phyloP scores from a whole-genome alignment of 1,139 yeast genomes.

The Zygosaccharomyces sapae region DNA sequence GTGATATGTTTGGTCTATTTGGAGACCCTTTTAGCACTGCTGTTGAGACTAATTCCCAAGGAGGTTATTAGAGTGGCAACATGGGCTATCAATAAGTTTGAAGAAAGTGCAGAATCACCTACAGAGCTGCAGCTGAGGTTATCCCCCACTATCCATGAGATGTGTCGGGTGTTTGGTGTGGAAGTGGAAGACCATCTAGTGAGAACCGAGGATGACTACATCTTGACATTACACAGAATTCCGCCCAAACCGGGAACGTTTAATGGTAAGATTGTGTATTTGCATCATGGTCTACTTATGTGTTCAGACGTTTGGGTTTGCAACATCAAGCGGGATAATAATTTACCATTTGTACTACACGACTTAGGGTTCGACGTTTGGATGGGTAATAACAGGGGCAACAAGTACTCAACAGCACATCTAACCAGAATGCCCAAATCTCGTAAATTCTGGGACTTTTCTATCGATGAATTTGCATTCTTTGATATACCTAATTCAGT shows the following conservation, averaged over 20 bases:
- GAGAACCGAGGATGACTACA: conserved; percentile 49
- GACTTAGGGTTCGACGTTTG: conserved; percentile 88
- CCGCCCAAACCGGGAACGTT: conserved; percentile 38
- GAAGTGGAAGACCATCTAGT: conserved; percentile 60
- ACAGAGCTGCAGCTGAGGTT: conserved; percentile 38
- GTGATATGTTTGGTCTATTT: conserved; percentile 35
- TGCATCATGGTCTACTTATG: conserved; percentile 92
- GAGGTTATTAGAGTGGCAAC: conserved; percentile 24
- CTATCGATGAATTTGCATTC: conserved; percentile 79
- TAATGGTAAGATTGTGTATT: conserved; percentile 54
- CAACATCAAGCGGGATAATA: conserved; percentile 55
- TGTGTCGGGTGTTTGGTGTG: conserved; percentile 61
- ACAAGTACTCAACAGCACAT: conserved; percentile 70
- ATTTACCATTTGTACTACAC: conserved; percentile 71
- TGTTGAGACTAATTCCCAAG: conserved; percentile 33
- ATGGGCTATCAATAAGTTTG: conserved; percentile 22
- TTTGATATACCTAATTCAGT: conserved; percentile 78
- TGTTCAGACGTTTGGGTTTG: conserved; percentile 86
- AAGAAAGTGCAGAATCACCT: conserved; percentile 20
- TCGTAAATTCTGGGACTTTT: conserved; percentile 73
- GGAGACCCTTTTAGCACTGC: conserved; percentile 35
- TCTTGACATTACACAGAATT: conserved; percentile 52
- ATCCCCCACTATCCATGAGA: conserved; percentile 56
- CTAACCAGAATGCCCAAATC: conserved; percentile 37
- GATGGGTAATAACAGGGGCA: conserved; percentile 88